A percentile compares a stretch with the other conserved stretches of the same genome.
These are phyloP conservation scores for Cordyceps farinosa DNA, from an alignment of 2,329 filamentous ascomycete genomes.

Conservation along the genomic window DNA sequence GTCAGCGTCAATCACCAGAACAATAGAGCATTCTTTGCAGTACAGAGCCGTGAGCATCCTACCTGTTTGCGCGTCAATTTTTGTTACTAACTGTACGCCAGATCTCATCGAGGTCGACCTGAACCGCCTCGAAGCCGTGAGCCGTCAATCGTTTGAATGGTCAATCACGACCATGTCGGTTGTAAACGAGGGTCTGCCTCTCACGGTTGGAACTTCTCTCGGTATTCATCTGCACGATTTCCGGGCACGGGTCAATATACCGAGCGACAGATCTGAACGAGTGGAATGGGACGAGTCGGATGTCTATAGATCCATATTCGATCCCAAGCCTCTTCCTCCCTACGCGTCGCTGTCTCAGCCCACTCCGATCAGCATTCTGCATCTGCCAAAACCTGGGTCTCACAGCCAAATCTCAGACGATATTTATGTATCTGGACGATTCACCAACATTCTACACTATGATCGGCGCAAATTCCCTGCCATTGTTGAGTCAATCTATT, in stretches of 20 bases:
- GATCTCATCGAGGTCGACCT: slow-evolving; percentile 79
- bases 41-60: slow-evolving; percentile 59
- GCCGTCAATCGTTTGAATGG: slow-evolving; percentile 71
- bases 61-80: neutral
- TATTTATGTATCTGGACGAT: slow-evolving; percentile 85
- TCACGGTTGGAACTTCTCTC: slow-evolving; percentile 80
- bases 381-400: slow-evolving; percentile 59
- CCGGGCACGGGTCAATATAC: slow-evolving; percentile 41
- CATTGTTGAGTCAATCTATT: slow-evolving; percentile 75
- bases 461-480: slow-evolving; percentile 81
- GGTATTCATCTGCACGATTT: slow-evolving; percentile 82
- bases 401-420: slow-evolving; percentile 62
- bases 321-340: slow-evolving; percentile 48
- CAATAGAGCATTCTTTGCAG: slow-evolving; percentile 73
- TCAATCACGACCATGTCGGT: slow-evolving; percentile 80
- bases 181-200: slow-evolving; percentile 59
- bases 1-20: slow-evolving; percentile 70
- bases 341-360: slow-evolving; percentile 76
- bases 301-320: slow-evolving; percentile 42
- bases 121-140: slow-evolving; percentile 64
- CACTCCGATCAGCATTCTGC: slow-evolving; percentile 77
- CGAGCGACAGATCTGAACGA: slow-evolving; percentile 34
- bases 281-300: slow-evolving; percentile 32
- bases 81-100: slow-evolving; percentile 21
- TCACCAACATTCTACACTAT: slow-evolving; percentile 84